Percentiles rank a stretch among this genome's conserved stretches.
These are phyloP conservation scores for Cyclotella cryptica DNA, from an alignment of 108 stramenopile species.

Conservation along the genomic window DNA sequence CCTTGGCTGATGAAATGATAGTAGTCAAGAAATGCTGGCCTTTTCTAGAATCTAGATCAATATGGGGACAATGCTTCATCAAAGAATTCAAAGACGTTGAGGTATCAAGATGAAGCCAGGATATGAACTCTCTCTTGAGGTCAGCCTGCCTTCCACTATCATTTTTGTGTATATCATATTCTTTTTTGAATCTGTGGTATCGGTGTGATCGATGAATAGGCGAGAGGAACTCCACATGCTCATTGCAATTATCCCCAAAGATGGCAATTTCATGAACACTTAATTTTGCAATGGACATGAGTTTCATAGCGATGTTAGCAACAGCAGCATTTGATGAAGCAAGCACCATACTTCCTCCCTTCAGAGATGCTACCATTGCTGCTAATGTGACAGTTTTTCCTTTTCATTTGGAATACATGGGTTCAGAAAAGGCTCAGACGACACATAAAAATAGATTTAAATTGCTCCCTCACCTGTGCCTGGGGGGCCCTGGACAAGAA, in stretches of 20 bases:
- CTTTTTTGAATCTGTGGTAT: slow-evolving; percentile 9
- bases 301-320: slow-evolving; percentile 25
- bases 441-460: background rate
- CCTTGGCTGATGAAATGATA: slow-evolving; percentile 6
- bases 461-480: background rate
- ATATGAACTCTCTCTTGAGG: background rate
- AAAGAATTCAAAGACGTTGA: background rate
- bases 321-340: slow-evolving; percentile 26
- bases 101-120: slow-evolving; percentile 15
- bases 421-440: background rate
- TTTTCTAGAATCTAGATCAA: background rate
- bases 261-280: slow-evolving; percentile 17
- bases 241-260: slow-evolving; percentile 42
- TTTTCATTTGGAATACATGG: background rate
- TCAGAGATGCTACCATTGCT: slow-evolving; percentile 11
- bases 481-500: slow-evolving; percentile 13
- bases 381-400: slow-evolving; percentile 16
- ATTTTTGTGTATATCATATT: background rate
- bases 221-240: slow-evolving; percentile 38
- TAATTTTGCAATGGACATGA: background rate
- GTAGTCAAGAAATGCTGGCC: background rate
- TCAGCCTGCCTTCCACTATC: background rate
- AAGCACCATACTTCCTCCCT: slow-evolving; percentile 2
- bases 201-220: slow-evolving; percentile 13
- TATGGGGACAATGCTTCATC: slow-evolving; percentile 1